A percentile compares a stretch with the other conserved stretches of the same genome.
These are phyloP conservation scores for Mucuna pruriens DNA, from an alignment of 306 rosid genomes.

Conservation along the genomic window DNA sequence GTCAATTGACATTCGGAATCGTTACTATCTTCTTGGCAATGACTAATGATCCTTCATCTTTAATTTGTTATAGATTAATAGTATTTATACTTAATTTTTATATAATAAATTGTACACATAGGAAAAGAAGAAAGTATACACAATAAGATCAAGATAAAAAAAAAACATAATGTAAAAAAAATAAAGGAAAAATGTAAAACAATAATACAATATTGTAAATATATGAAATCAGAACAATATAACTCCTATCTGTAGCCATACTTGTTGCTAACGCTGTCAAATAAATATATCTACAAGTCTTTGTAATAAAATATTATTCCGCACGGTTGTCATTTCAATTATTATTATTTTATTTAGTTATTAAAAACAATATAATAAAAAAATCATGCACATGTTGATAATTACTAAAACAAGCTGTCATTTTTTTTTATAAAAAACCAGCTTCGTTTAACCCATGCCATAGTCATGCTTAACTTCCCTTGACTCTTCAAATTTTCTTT, in stretches of 20 bases:
- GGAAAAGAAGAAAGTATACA: not conserved
- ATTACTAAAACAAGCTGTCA: not conserved
- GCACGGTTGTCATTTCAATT: not conserved
- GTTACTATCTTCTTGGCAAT: not conserved
- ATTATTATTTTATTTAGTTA: not conserved
- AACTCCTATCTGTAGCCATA: not conserved
- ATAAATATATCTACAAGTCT: not conserved
- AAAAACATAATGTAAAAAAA: too few relatives aligned
- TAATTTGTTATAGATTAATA: not conserved
- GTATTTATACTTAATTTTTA: not conserved
- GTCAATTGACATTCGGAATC: not conserved
- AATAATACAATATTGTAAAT: not conserved
- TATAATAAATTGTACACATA: not conserved
- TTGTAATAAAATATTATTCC: not conserved
- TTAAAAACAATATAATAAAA: not conserved
- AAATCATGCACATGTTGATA: not conserved
- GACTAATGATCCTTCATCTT: not conserved
- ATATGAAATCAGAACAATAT: not conserved
- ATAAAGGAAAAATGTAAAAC: not conserved
- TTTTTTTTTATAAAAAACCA: too few relatives aligned
- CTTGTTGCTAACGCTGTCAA: not conserved
- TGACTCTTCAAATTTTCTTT: not conserved
- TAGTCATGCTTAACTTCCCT: not conserved
- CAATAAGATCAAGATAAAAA: not conserved
- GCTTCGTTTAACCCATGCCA: too few relatives aligned